Conservation (phyloP, 1,139 yeast genomes). For the Diutina rugosa region DNA sequence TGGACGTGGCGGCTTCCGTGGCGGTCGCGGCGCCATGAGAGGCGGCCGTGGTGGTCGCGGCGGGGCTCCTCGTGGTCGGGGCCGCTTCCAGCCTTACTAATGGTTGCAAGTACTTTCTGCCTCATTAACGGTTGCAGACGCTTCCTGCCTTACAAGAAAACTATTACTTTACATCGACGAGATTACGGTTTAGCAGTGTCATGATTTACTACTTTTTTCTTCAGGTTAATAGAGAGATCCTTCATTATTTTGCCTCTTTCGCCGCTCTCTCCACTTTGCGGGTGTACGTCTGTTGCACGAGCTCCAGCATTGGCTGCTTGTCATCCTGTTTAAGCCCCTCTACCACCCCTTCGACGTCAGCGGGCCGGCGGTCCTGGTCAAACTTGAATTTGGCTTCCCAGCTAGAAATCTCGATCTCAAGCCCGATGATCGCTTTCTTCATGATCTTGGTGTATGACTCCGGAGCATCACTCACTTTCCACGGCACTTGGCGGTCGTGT, state of each 20-base stretch:
- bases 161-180: too few species aligned
- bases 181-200: too few species aligned
- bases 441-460: slow-evolving; percentile 28
- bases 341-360: slow-evolving; percentile 41
- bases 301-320: not conserved
- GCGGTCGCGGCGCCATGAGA: slow-evolving; percentile 8
- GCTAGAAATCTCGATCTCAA: slow-evolving; percentile 38
- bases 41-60: slow-evolving; percentile 8
- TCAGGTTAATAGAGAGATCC: not conserved
- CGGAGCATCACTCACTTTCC: slow-evolving; percentile 54
- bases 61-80: slow-evolving; percentile 11
- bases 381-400: slow-evolving; percentile 48
- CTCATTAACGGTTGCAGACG: too few species aligned
- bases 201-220: not conserved
- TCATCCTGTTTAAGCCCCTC: not conserved
- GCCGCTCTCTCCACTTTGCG: not conserved
- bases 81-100: slow-evolving; percentile 11
- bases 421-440: slow-evolving; percentile 47
- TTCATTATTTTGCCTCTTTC: too few species aligned
- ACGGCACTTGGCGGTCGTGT: slow-evolving; percentile 23
- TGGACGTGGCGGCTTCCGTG: slow-evolving; percentile 8
- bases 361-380: slow-evolving; percentile 35
- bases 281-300: not conserved
- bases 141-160: not conserved
- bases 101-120: not conserved